Percentiles rank a stretch among this genome's conserved stretches.
phyloP scores from a whole-genome alignment of 768 basidiomycete genomes.

The Pisolithus orientalis region DNA sequence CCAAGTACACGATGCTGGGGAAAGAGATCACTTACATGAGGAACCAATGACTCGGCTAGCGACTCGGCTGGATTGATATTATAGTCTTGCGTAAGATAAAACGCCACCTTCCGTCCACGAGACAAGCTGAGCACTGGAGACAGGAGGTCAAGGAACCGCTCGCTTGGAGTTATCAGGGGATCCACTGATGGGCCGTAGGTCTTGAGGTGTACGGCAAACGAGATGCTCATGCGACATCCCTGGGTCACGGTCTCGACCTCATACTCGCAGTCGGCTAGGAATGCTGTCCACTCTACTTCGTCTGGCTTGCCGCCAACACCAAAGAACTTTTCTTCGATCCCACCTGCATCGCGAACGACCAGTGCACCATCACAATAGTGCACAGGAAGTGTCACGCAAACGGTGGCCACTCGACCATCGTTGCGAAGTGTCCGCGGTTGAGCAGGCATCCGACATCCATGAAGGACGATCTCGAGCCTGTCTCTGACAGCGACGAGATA shows the following conservation, averaged over 20 bases:
- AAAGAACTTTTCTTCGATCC: constrained; percentile 54
- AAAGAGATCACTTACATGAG: constrained; percentile 45
- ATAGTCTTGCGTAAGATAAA: constrained; percentile 66
- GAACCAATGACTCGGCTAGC: constrained; percentile 64
- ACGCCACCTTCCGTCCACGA: constrained; percentile 66
- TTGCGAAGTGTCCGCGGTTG: constrained; percentile 49
- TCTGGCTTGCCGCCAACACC: constrained; percentile 56
- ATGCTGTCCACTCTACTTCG: constrained; percentile 75
- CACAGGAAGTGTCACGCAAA: constrained; percentile 68
- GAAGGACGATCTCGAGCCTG: constrained; percentile 60
- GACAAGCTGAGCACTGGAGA: constrained; percentile 67
- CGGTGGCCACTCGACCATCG: constrained; percentile 68
- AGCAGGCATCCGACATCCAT: constrained; percentile 51
- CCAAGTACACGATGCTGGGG: background rate
- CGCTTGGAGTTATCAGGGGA: constrained; percentile 67
- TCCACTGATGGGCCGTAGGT: constrained; percentile 59
- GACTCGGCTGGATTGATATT: constrained; percentile 62
- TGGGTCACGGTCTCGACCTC: constrained; percentile 66
- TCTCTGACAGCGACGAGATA: constrained; percentile 65
- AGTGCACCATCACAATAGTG: constrained; percentile 66
- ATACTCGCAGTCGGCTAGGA: constrained; percentile 67
- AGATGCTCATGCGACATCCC: constrained; percentile 63
- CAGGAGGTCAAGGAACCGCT: constrained; percentile 64
- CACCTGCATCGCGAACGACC: constrained; percentile 49
- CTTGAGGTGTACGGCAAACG: constrained; percentile 67